Percentiles rank a stretch among this genome's conserved stretches.
These are phyloP conservation scores for Calonectria naviculata DNA, from an alignment of 2,329 filamentous ascomycete species.

Conservation along the genomic window DNA sequence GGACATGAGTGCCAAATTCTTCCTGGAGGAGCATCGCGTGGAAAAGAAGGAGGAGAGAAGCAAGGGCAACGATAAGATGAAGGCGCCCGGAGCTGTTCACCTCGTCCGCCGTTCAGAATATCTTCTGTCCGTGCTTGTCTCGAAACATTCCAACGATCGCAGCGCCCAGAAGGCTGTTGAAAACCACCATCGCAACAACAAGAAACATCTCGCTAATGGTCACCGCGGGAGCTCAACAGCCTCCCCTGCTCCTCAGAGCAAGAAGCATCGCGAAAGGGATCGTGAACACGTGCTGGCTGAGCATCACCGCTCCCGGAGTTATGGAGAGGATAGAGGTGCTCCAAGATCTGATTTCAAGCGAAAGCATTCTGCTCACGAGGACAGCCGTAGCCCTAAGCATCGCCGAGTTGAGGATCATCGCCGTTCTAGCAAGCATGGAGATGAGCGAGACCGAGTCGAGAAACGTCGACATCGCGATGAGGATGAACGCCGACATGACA, in stretches of 20 bases:
- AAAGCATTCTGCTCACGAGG: constrained; percentile 66
- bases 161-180: constrained; percentile 84
- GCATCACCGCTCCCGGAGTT: constrained; percentile 62
- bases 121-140: constrained; percentile 91
- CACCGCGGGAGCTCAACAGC: constrained; percentile 73
- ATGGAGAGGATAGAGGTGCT: constrained; percentile 62
- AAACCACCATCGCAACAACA: constrained; percentile 95
- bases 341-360: constrained; percentile 68
- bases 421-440: constrained; percentile 49
- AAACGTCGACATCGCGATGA: constrained; percentile 38
- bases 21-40: constrained; percentile 96
- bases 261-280: constrained; percentile 61
- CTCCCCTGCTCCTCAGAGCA: constrained; percentile 73
- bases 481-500: constrained; percentile 35
- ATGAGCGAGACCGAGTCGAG: constrained; percentile 49
- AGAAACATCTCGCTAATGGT: constrained; percentile 74
- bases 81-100: constrained; percentile 97
- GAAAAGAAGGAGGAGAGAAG: constrained; percentile 95
- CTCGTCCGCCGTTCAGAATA: constrained; percentile 96
- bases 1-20: constrained; percentile 89
- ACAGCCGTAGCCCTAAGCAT: constrained; percentile 55
- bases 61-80: constrained; percentile 81
- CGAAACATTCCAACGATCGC: constrained; percentile 81
- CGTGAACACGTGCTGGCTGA: constrained; percentile 51
- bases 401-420: constrained; percentile 54